Evolutionary conservation across 768 basidiomycete species (phyloP).

Genomic region (Naganishia friedmannii): DNA sequence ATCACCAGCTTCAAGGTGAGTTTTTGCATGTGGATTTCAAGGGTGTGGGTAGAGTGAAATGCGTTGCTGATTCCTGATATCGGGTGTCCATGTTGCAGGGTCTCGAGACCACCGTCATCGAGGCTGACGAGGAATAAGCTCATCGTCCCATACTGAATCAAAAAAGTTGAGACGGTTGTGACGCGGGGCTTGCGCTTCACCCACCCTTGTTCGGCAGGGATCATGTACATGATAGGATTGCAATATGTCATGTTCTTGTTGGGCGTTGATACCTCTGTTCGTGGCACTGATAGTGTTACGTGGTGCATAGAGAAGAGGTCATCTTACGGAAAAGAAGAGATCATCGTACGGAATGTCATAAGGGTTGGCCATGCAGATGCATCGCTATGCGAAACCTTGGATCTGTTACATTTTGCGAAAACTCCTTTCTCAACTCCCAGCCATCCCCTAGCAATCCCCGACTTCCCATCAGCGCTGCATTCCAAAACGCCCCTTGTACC

Average conservation of each 20-base stretch:
- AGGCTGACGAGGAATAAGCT: slow-evolving; percentile 54
- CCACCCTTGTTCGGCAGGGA: slow-evolving; percentile 7
- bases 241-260: slow-evolving; percentile 22
- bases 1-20: slow-evolving; percentile 73
- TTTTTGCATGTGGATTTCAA: slow-evolving; percentile 6
- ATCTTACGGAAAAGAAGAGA: no score
- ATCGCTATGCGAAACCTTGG: slow-evolving; percentile 7
- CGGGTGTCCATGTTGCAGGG: slow-evolving; percentile 57
- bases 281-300: background rate
- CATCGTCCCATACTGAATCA: slow-evolving; percentile 12
- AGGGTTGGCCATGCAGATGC: slow-evolving; percentile 6
- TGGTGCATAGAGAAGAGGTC: background rate
- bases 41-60: background rate
- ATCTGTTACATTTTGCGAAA: slow-evolving; percentile 20
- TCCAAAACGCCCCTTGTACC: slow-evolving; percentile 64
- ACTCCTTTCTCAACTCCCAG: slow-evolving; percentile 69
- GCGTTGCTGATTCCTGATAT: slow-evolving; percentile 18
- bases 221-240: slow-evolving; percentile 25
- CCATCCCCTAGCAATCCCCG: slow-evolving; percentile 62
- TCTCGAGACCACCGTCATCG: slow-evolving; percentile 76
- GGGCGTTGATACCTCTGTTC: slow-evolving; percentile 7
- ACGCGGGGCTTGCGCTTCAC: slow-evolving; percentile 22
- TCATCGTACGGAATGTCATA: background rate
- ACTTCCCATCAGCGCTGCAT: slow-evolving; percentile 62
- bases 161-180: slow-evolving; percentile 21